Conservation (phyloP, 2,329 filamentous ascomycete species). For the Cryphonectria carpinicola region DNA sequence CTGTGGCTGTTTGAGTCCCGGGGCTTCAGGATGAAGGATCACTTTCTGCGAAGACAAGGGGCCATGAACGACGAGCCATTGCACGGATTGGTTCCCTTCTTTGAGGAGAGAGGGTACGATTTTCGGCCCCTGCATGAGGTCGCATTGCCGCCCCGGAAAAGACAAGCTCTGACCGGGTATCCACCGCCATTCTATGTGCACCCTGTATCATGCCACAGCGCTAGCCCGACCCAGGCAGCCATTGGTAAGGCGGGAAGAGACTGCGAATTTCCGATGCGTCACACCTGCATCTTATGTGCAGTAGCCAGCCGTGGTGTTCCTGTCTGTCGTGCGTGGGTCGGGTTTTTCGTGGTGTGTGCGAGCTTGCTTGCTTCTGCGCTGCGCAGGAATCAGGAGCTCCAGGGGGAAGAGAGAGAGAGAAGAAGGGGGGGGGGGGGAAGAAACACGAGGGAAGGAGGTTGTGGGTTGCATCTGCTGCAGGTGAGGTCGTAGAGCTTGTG, state of each 20-base stretch:
- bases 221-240: not conserved
- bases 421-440: too few relatives aligned
- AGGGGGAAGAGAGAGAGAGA: not conserved
- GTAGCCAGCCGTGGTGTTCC: not conserved
- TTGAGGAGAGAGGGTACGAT: not conserved
- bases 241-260: not conserved
- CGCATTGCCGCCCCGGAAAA: conserved; percentile 8
- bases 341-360: not conserved
- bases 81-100: not conserved
- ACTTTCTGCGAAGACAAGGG: not conserved
- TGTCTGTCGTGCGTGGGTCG: not conserved
- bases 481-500: not conserved
- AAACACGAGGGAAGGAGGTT: not conserved
- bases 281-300: not conserved
- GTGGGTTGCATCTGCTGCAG: not conserved
- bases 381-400: conserved; percentile 2
- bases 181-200: not conserved
- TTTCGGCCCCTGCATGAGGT: conserved; percentile 14
- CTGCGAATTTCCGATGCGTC: conserved; percentile 5
- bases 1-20: not conserved
- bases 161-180: not conserved
- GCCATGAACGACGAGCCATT: not conserved
- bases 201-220: not conserved
- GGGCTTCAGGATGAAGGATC: conserved; percentile 10
- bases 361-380: not conserved